phyloP scores from a whole-genome alignment of 176 grass and related monocot genomes.

The Tuctoria greenei region DNA sequence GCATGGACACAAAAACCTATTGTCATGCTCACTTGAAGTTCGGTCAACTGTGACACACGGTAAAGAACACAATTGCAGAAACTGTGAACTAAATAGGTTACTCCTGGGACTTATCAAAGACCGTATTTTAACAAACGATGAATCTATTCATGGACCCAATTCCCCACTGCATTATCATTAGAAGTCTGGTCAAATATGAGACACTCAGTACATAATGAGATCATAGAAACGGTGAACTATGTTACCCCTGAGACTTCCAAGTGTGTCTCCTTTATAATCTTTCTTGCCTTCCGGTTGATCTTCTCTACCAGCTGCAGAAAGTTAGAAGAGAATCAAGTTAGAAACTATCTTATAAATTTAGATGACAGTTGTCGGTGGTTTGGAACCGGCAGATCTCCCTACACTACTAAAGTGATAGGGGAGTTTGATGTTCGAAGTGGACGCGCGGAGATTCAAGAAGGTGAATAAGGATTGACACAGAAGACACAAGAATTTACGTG shows the following conservation, averaged over 20 bases:
- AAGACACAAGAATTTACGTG: too few relatives aligned
- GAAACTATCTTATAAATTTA: constrained; percentile 14
- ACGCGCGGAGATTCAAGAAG: too few relatives aligned
- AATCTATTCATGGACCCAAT: neutral
- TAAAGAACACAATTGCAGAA: neutral
- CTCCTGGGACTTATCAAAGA: neutral
- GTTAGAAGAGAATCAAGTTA: constrained; percentile 5
- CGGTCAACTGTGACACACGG: neutral
- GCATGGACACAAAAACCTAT: neutral
- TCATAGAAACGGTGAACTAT: neutral
- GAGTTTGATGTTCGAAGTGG: too few relatives aligned
- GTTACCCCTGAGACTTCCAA: constrained; percentile 23
- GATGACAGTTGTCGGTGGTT: neutral
- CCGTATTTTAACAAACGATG: neutral
- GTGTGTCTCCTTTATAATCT: constrained; percentile 55
- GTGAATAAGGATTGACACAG: too few relatives aligned
- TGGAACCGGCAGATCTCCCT: too few relatives aligned
- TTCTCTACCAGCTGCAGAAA: constrained; percentile 49
- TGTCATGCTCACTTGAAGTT: neutral
- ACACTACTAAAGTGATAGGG: too few relatives aligned
- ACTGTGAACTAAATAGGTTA: neutral
- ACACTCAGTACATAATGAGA: neutral
- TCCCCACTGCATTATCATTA: neutral
- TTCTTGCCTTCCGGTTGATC: constrained; percentile 55
- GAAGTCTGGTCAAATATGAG: neutral